Base-by-base conservation (phyloP, 768 basidiomycete species). In the Amanita inopinata region DNA sequence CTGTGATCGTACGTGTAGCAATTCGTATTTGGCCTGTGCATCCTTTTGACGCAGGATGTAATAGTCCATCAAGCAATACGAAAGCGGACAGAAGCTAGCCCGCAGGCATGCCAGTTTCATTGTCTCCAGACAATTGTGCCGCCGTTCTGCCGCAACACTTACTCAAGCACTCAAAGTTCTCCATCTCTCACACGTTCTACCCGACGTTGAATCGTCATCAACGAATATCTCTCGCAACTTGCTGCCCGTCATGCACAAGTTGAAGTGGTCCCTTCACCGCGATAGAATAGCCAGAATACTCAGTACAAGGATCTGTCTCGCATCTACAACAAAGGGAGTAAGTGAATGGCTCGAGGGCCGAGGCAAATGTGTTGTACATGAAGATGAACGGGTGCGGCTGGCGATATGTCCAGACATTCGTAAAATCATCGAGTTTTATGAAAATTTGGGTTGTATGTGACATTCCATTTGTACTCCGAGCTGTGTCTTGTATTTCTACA, bases 211-310 rank as follows among this genome's bases (percentile, higher is more conserved):
- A 49, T 74, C 72, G 2, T 75, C 77, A 4, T 74, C 71, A 0
- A 60, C 67, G 3, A 63, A 59, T 14, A 61, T 85, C 37, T 78
- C 79, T 1, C 74, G 79, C 20, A 66, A 70, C 5, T 67, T 87
- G 18, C 60, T 84, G 3, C 80, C 83, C 10, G 64, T 73, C 17
- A 67, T 85, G 53, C 76, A 73, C 44, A 65, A 73, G 53, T 66
- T 86, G 47, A 85, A 84, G 56, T 86, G 82, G 81, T 76, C 72
- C 28, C 57, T 83, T 36, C 75, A 78, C 52, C 66, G 69, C 9
- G 84, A 85, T 53, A 66, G 64, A 35, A 62, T 83, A 19, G 74
- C 83, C 3, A 72, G 67, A 55, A 57, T 72, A 46, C 65, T 83
- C 42, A 72, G 77, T 54, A 61, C 67, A 24, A 63, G 67, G 38